Base-by-base conservation (phyloP, 768 basidiomycete genomes). In the Boletus sensibilis region DNA sequence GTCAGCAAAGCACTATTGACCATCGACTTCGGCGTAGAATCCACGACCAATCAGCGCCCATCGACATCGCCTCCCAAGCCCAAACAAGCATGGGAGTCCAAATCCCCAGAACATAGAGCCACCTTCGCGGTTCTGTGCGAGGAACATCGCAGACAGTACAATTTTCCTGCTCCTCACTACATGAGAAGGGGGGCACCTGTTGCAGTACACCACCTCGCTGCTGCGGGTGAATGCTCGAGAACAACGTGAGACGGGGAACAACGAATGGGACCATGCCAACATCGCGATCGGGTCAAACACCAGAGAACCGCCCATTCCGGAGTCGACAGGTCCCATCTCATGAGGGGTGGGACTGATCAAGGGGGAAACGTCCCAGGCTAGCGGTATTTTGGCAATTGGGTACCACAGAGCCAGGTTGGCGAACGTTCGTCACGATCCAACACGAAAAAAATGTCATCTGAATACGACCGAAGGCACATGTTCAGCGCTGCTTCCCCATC, bases 401-500 rank as follows among this genome's bases (percentile, higher is more conserved):
- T 42, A 35, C 23, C 38, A 29, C 14, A 44, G 29, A 16, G 23
- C 31, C 34, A 53, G 38, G 43, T 27, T 18, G 42, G 50, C 25
- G 18, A 53, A 47, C 39, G 42, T 37, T 64, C 21, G 31, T 57
- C 50, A 42, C 54, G 11, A 54, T 51, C 33, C 46, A 62, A 38
- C 58, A 38, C 39, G 49, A n/a, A 50, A 53, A 47, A 34, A 59
- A 51, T 16, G 25, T 16, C 55, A 50, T 37, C 56, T 57, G 55
- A 53, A 55, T 47, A 49, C 29, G 29, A 52, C 51, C 25, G 45
- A 53, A 52, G 44, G 57, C 55, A 55, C 56, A 54, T 56, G 66
- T 50, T 63, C 57, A 66, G 54, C 31, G n/a, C 34, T 59, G 59
- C 20, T 64, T 46, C 55, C 43, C 51, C 23, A 44, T 43, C 46